phyloP scores from a whole-genome alignment of 257 asterid genomes.

The Rhazya stricta region DNA sequence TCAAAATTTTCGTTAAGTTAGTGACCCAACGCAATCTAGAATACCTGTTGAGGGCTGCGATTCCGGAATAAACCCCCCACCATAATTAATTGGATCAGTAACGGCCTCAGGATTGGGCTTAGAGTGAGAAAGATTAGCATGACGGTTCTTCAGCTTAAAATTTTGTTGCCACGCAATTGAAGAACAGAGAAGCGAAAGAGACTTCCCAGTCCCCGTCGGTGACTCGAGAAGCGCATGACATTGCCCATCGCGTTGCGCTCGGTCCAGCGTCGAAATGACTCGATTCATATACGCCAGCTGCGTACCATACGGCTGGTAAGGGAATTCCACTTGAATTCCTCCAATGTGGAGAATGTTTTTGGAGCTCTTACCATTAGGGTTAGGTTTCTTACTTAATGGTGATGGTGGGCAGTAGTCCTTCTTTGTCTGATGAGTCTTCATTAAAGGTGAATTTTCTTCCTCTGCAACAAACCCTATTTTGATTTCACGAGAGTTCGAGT shows the following conservation, averaged over 20 bases:
- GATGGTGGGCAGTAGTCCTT: constrained; percentile 15
- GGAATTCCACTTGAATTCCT: constrained; percentile 87
- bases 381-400: not conserved
- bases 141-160: constrained; percentile 37
- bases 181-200: constrained; percentile 88
- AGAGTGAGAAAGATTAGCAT: constrained; percentile 31
- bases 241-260: constrained; percentile 62
- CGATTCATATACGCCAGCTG: constrained; percentile 86
- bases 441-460: not conserved
- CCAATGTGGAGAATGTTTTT: constrained; percentile 52
- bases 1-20: not conserved
- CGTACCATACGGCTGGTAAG: constrained; percentile 89
- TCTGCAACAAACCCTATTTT: not conserved
- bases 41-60: constrained; percentile 64
- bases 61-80: constrained; percentile 94
- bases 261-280: constrained; percentile 77
- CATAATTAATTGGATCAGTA: constrained; percentile 66
- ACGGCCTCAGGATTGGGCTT: constrained; percentile 66
- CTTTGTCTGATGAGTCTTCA: constrained; percentile 3
- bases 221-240: constrained; percentile 92
- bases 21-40: not conserved
- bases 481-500: not conserved
- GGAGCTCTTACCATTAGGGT: constrained; percentile 23
- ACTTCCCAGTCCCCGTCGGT: constrained; percentile 96
- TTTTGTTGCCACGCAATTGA: constrained; percentile 86